Base-by-base conservation (phyloP, 495 filamentous ascomycete species). In the Xylaria intraflava region DNA sequence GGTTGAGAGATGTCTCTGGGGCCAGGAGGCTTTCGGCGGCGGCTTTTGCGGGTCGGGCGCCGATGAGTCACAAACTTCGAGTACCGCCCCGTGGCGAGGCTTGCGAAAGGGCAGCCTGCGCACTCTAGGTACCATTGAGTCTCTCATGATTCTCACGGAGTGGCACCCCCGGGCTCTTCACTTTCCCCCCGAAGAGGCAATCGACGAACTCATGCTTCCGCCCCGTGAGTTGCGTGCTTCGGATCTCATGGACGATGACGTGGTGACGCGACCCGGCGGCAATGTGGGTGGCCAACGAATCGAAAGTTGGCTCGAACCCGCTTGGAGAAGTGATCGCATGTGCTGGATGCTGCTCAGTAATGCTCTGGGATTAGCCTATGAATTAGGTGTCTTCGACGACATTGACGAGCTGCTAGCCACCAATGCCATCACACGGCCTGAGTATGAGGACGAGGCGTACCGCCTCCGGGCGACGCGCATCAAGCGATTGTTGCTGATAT, bases 281-380 rank as follows among this genome's bases (percentile, higher is more conserved):
- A 75, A 74, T 5, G 73, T 84, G 10, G 80, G 83, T 7, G 84
- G 83, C 8, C 81, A 80, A 67, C 82, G 87, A 22, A 92, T 96
- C 48, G 89, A 90, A 62, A 90, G 89, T 64, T 97, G 93, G 88
- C 80, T 95, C 27, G 93, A 97, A 66, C 93, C 93, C 14, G 90
- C 89, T n/a, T 91, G 90, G 88, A 75, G 92, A 57, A 95, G 89
- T 55, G 93, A 98, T 57, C 86, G 91, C 36, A 95, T 98, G 90
- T 95, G 89, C 58, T 96, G 93, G 94, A 97, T 96, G 89, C 67
- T 98, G 12, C 78, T 98, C 42, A 93, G 90, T 53, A 93, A 88
- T 27, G 90, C 89, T 5, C 83, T 93, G 72, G 84, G 90, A 2
- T 73, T 98, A 33, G 88, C 90, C 0, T 94, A 93, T 53, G 93